Conservation (phyloP, 176 grass and related monocot genomes). For the Carex scoparia region DNA sequence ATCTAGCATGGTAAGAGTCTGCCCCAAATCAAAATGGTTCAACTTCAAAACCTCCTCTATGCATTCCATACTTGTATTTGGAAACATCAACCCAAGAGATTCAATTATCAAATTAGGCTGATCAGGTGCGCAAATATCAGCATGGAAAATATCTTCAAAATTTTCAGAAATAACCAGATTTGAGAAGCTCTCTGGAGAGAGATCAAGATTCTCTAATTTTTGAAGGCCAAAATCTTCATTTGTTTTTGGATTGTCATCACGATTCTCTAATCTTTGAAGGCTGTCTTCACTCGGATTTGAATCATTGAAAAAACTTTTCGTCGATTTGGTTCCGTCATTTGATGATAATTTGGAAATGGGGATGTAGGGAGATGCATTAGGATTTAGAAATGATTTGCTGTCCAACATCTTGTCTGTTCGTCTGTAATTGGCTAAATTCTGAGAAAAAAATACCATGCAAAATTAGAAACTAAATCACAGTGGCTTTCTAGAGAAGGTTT, state of each 20-base stretch:
- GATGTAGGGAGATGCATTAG: slow-evolving; percentile 16
- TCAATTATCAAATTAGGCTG: slow-evolving; percentile 28
- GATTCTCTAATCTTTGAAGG: not conserved
- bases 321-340: not conserved
- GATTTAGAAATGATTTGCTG: slow-evolving; percentile 16
- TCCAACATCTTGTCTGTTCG: not conserved
- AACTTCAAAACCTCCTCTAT: slow-evolving; percentile 26
- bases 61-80: slow-evolving; percentile 9
- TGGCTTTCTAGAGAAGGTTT: not conserved
- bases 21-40: slow-evolving; percentile 28
- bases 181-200: slow-evolving; percentile 17
- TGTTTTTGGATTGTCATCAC: not conserved
- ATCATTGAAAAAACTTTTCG: not conserved
- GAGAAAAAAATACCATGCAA: not conserved
- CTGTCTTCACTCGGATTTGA: not conserved
- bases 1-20: slow-evolving; percentile 24
- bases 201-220: slow-evolving; percentile 11
- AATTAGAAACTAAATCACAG: not conserved
- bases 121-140: not conserved
- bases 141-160: slow-evolving; percentile 30
- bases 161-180: slow-evolving; percentile 23
- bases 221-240: not conserved
- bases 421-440: slow-evolving; percentile 3
- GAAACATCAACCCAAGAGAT: slow-evolving; percentile 26
- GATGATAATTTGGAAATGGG: slow-evolving; percentile 14